Base-by-base conservation (phyloP, 1,284 basidiomycete species). In the Wallemia mellicola region DNA sequence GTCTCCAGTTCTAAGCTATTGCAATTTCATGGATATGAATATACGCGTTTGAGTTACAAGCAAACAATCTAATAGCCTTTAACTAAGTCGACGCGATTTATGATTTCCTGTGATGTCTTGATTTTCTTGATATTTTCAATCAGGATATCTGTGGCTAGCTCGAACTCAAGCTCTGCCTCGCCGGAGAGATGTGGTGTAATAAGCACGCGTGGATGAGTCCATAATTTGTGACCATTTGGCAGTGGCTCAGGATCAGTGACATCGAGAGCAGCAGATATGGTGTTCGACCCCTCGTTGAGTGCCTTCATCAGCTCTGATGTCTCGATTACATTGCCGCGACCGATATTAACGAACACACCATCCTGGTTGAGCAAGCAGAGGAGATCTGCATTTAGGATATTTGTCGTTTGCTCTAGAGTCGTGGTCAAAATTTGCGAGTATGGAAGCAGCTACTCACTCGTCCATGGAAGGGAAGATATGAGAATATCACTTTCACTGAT, bases 211-310 rank as follows among this genome's bases (percentile, higher is more conserved):
- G 67, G 67, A 59, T 72, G 70, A 14, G 69, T 62, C 56, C 63
- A 68, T 2, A 72, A 63, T 2, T 68, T 63, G 62, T 72, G 69
- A 24, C 60, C 59, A 24, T 63, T 61, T 0, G 69, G 66, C 11
- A 72, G 64, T 1, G 71, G 71, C 63, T 71, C 71, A 27, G 70
- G 71, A 60, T 71, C 69, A 0, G 71, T 72, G 9, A 72, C 71
- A 63, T 72, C 71, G 1, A 72, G 63, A 1, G 67, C 69, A 19
- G 63, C 65, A 9, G 30, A 32, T 9, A 32, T 32, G 30, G 7
- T 32, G 30, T 32, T 32, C n/a, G n/a, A n/a, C 30, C 19, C 30
- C 30, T 7, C 30, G 19, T 32, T 19, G 30, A 32, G 30, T 19
- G 30, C 30, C 19, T 32, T 7, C 19, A 32, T 9, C 9, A 32